phyloP scores from a whole-genome alignment of 2,329 filamentous ascomycete species.

The Sclerotinia glacialis region DNA sequence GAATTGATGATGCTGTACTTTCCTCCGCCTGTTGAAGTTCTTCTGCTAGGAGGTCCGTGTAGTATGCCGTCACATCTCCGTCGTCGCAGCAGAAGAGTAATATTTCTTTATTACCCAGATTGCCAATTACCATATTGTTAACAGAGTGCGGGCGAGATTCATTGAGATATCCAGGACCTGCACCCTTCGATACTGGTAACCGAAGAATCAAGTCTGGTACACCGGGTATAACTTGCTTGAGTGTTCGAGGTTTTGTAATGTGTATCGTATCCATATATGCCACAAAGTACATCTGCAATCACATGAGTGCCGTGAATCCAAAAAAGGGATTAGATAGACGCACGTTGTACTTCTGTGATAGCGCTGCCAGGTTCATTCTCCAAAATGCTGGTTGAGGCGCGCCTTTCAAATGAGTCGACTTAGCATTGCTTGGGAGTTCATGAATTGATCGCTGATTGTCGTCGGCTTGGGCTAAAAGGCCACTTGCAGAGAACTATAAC shows the following conservation, averaged over 20 bases:
- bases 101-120: conserved; percentile 68
- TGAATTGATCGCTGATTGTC: not conserved
- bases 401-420: not conserved
- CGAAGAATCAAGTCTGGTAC: conserved; percentile 51
- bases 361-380: conserved; percentile 22
- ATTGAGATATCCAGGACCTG: conserved; percentile 56
- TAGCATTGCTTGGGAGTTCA: conserved; percentile 9
- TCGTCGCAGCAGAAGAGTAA: conserved; percentile 68
- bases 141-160: conserved; percentile 54
- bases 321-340: not conserved
- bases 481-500: not conserved
- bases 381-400: conserved; percentile 8
- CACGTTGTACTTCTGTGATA: conserved; percentile 23
- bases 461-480: not conserved
- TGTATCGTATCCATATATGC: conserved; percentile 58
- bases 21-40: conserved; percentile 1
- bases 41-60: conserved; percentile 44
- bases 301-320: conserved; percentile 12
- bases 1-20: conserved; percentile 6
- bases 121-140: conserved; percentile 67
- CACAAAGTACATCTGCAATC: conserved; percentile 55
- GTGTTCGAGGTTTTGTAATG: conserved; percentile 52
- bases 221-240: conserved; percentile 49
- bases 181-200: conserved; percentile 43
- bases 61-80: conserved; percentile 71